Evolutionary conservation across 2,329 filamentous ascomycete species (phyloP), one percentile per base, ranked within the genome.

Genomic region (Ophiocordyceps robertsii): DNA sequence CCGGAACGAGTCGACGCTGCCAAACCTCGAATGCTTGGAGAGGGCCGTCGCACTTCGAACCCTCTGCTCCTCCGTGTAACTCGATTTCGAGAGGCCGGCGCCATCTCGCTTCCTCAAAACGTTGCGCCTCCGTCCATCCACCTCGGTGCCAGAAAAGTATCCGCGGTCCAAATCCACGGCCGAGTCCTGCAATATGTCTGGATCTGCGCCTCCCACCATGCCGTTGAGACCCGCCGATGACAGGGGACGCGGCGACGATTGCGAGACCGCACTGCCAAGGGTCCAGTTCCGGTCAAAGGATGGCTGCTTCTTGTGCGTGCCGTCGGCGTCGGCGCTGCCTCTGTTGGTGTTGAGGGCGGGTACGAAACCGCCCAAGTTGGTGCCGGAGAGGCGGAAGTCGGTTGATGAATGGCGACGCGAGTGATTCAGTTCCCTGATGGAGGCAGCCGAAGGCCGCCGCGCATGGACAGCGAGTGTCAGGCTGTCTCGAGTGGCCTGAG

Each of bases 101-200:
- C 76, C 80, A 46, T 79, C 76, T 44, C 84, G 80, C 64, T 92
- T 93, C 60, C 85, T 86, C 49, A 95, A 67, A 38, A 92, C 70
- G 56, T 87, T 93, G 38, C 84, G 76, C 52, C 76, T 79, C 44
- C 82, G 77, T 37, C 75, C 75, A 48, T 95, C 88, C 11, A 80
- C 69, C 54, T 96, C 90, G 14, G 83, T 84, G 3, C 89, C 87
- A 8, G 90, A 95, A 56, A 95, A 95, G 60, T 96, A 96, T 21
- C 89, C 90, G 31, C 87, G 77, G 54, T 96, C 92, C 14, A 86
- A 61, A 46, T 93, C 84, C 21, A 68, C 61, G 14, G 65, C 64
- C 9, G 68, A 68, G 45, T 75, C 71, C 47, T 67, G 67, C 13
- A 43, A 31, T 8, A 64, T 52, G 12, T 65, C 58, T 13, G 60